These are phyloP conservation scores for Candida xyloterini DNA, from an alignment of 805 yeast genomes.

Conservation along the genomic window DNA sequence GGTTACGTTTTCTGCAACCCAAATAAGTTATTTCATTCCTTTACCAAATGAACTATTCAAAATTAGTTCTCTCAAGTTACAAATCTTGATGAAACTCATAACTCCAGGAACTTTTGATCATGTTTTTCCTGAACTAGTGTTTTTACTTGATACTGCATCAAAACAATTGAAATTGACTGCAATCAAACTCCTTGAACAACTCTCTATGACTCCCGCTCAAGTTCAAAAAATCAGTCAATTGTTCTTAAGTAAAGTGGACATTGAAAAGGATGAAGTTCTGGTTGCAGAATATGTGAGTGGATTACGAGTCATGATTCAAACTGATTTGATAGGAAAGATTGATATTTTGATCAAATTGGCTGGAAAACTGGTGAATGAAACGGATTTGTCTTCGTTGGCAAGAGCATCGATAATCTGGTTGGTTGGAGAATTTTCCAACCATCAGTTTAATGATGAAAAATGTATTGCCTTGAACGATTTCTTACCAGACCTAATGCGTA, in stretches of 20 bases:
- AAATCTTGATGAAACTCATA: constrained; percentile 57
- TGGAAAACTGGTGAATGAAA: constrained; percentile 24
- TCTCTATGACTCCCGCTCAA: constrained; percentile 37
- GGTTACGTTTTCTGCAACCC: constrained; percentile 35
- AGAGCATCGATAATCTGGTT: constrained; percentile 87
- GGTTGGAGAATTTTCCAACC: constrained; percentile 70
- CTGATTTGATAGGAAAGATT: constrained; percentile 50
- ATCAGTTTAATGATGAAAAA: constrained; percentile 14
- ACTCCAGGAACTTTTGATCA: constrained; percentile 47
- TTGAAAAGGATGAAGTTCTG: constrained; percentile 31
- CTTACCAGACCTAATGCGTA: constrained; percentile 75
- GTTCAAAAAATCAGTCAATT: constrained; percentile 57
- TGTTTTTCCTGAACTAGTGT: constrained; percentile 62
- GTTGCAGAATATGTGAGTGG: constrained; percentile 70
- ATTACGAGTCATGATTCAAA: constrained; percentile 68
- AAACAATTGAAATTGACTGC: constrained; percentile 39
- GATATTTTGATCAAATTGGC: constrained; percentile 52
- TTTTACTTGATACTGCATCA: constrained; percentile 38
- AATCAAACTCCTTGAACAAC: constrained; percentile 49
- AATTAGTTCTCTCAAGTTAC: constrained; percentile 51
- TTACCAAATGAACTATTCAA: constrained; percentile 50
- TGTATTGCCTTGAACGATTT: constrained; percentile 32
- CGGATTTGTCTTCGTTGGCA: constrained; percentile 39
- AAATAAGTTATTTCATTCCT: constrained; percentile 50
- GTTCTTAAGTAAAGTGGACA: constrained; percentile 45